A percentile compares a stretch with the other conserved stretches of the same genome.
Conservation (phyloP, 371 early-diverging fungal species). For the Mucor mucedo region DNA sequence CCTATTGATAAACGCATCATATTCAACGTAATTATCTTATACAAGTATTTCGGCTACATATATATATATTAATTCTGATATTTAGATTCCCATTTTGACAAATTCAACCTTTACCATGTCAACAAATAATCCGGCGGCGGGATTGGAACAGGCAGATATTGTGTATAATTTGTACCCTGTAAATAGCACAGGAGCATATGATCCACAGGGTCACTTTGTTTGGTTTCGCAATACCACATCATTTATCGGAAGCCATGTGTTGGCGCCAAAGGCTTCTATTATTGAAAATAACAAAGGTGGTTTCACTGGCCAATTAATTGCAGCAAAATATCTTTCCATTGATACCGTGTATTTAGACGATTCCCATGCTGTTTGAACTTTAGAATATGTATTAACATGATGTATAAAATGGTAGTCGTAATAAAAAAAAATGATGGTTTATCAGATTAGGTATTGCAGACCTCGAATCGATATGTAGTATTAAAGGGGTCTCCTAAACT, state of each 20-base stretch:
- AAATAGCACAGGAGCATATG: conserved; percentile 4
- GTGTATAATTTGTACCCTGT: conserved; percentile 13
- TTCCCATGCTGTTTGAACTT: too few relatives aligned
- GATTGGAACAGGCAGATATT: conserved; percentile 11
- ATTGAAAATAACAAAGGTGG: conserved; percentile 17
- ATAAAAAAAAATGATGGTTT: too few relatives aligned
- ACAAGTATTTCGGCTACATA: too few relatives aligned
- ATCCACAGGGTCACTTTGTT: conserved; percentile 7
- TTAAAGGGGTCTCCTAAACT: too few relatives aligned
- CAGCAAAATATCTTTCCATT: conserved; percentile 12
- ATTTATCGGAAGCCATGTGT: background rate
- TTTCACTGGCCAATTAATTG: conserved; percentile 7
- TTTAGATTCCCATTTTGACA: conserved; percentile 12
- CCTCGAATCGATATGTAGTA: too few relatives aligned
- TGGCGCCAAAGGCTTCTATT: conserved; percentile 13
- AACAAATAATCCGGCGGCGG: conserved; percentile 23
- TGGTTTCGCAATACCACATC: conserved; percentile 20
- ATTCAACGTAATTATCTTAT: conserved; percentile 10
- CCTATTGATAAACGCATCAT: conserved; percentile 13
- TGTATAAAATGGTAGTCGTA: too few relatives aligned
- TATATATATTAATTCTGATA: background rate
- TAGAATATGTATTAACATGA: too few relatives aligned
- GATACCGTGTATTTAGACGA: background rate
- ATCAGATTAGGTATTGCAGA: too few relatives aligned
- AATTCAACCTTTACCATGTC: conserved; percentile 16